A percentile compares a stretch with the other conserved stretches of the same genome.
Conservation (phyloP, 2,329 filamentous ascomycete genomes). For the Nemania sp. region DNA sequence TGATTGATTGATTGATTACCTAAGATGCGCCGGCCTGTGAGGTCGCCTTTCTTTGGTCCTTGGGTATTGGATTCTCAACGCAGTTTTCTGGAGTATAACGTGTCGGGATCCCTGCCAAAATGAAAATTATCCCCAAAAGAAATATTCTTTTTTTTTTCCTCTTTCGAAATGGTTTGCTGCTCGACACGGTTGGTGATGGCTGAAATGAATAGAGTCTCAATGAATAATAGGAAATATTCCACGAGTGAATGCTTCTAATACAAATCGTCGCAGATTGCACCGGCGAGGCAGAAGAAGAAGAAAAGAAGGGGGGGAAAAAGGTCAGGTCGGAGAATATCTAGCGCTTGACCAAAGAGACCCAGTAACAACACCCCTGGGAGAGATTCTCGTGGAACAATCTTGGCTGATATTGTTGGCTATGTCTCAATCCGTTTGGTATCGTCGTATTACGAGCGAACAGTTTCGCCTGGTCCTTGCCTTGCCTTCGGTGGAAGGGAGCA, state of each 20-base stretch:
- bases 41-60: slow-evolving; percentile 2
- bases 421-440: slow-evolving; percentile 15
- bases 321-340: not conserved
- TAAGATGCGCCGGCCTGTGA: slow-evolving; percentile 19
- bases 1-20: slow-evolving; percentile 21
- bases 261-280: slow-evolving; percentile 14
- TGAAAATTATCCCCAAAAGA: too few relatives aligned
- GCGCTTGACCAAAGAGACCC: not conserved
- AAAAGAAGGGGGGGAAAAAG: not conserved
- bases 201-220: not conserved
- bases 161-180: not conserved
- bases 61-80: not conserved
- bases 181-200: not conserved
- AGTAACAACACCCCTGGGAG: not conserved
- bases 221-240: slow-evolving; percentile 6
- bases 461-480: slow-evolving; percentile 14
- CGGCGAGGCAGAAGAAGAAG: not conserved
- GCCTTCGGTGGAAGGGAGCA: slow-evolving; percentile 13
- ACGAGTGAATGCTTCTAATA: slow-evolving; percentile 3
- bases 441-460: slow-evolving; percentile 19
- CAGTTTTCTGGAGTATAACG: slow-evolving; percentile 12
- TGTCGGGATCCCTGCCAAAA: slow-evolving; percentile 17
- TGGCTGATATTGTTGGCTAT: not conserved
- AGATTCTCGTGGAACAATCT: slow-evolving; percentile 4
- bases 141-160: too few relatives aligned